Evolutionary conservation across 352 stramenopile species (phyloP).

Genomic region (Albugo candida): DNA sequence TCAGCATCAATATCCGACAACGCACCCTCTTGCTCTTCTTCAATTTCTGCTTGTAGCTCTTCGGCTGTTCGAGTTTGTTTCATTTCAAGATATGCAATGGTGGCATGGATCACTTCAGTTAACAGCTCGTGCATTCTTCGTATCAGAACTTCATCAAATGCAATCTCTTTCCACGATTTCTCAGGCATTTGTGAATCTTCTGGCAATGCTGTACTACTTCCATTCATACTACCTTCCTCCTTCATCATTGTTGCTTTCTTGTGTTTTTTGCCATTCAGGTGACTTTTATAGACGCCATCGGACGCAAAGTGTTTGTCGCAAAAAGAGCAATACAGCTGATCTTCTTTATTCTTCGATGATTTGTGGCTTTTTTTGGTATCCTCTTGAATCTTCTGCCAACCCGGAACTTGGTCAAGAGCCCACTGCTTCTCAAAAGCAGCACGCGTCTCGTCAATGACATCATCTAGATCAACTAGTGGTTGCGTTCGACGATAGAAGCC

Average conservation of each 20-base stretch:
- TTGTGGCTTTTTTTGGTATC: conserved; percentile 6
- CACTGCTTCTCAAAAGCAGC: conserved; percentile 74
- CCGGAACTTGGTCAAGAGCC: conserved; percentile 29
- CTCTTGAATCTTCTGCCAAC: conserved; percentile 13
- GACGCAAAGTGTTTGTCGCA: conserved; percentile 64
- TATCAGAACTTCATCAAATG: conserved; percentile 54
- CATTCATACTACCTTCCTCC: background rate
- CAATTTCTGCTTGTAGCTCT: conserved; percentile 68
- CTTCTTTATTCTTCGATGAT: conserved; percentile 1
- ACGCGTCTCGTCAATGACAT: conserved; percentile 61
- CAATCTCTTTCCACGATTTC: conserved; percentile 22
- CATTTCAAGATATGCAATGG: conserved; percentile 66
- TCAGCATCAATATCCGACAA: conserved; percentile 70
- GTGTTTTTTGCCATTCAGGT: conserved; percentile 64
- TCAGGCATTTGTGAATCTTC: conserved; percentile 7
- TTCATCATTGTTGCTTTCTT: conserved; percentile 24
- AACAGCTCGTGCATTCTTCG: conserved; percentile 54
- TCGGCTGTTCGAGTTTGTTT: conserved; percentile 80
- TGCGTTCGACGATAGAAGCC: conserved; percentile 77
- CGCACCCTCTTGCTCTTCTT: conserved; percentile 70
- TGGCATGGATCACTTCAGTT: conserved; percentile 66
- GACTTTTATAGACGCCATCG: conserved; percentile 42
- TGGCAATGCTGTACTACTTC: background rate
- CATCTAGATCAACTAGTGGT: conserved; percentile 71
- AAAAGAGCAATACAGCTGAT: conserved; percentile 27